phyloP scores from a whole-genome alignment of 73 alveolate species.

The Paramecium bursaria region DNA sequence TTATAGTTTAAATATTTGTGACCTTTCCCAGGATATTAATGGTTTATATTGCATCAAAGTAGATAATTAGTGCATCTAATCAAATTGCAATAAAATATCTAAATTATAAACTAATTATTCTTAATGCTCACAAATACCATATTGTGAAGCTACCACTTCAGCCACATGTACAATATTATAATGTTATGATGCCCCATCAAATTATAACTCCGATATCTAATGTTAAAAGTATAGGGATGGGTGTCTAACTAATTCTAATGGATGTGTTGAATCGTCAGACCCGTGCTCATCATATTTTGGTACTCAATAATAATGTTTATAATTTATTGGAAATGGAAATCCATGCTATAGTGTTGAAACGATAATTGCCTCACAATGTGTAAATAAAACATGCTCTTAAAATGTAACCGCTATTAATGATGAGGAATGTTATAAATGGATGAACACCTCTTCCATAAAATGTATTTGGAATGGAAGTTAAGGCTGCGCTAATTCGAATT shows the following conservation, averaged over 20 bases:
- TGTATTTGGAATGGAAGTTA: constrained; percentile 20
- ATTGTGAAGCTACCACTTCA: too few relatives aligned
- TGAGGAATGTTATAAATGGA: neutral
- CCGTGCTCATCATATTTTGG: constrained; percentile 53
- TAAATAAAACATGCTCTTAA: neutral
- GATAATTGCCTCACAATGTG: neutral
- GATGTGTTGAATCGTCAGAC: constrained; percentile 11
- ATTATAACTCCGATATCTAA: neutral
- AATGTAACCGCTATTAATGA: constrained; percentile 2
- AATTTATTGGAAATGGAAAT: constrained; percentile 22
- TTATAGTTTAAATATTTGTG: too few relatives aligned
- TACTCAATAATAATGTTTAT: neutral
- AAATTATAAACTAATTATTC: too few relatives aligned
- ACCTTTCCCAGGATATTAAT: too few relatives aligned
- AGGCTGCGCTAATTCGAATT: neutral
- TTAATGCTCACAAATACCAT: too few relatives aligned
- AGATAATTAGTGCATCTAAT: too few relatives aligned
- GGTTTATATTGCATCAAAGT: too few relatives aligned
- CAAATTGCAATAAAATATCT: too few relatives aligned
- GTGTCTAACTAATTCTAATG: constrained; percentile 12
- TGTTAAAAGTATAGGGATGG: neutral
- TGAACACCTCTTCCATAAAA: too few relatives aligned
- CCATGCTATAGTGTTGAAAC: constrained; percentile 39
- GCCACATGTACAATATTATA: neutral
- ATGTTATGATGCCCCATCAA: constrained; percentile 23